These are phyloP conservation scores for Pascua guehoae DNA, from an alignment of 1,284 basidiomycete genomes.

Conservation along the genomic window DNA sequence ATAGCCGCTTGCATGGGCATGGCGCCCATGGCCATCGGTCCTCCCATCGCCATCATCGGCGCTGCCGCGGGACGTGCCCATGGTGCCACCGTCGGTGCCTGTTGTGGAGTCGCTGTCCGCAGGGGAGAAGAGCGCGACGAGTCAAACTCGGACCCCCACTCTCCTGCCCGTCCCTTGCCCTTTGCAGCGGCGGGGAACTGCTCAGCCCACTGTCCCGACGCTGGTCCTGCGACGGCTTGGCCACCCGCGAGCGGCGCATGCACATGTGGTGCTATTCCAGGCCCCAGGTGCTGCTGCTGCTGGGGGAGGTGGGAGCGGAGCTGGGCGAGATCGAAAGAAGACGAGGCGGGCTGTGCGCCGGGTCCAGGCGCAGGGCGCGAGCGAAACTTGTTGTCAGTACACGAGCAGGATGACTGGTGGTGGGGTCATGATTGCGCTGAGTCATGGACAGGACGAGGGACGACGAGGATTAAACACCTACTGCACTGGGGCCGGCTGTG, in stretches of 20 bases:
- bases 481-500: slow-evolving; percentile 13
- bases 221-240: background rate
- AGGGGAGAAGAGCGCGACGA: slow-evolving; percentile 3
- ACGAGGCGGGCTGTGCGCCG: slow-evolving; percentile 1
- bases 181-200: slow-evolving; percentile 13
- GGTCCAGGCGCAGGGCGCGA: slow-evolving; percentile 5
- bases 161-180: slow-evolving; percentile 16
- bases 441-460: background rate
- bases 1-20: background rate
- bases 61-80: slow-evolving; percentile 9
- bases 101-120: background rate
- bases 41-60: background rate
- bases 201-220: slow-evolving; percentile 21
- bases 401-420: background rate
- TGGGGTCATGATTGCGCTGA: background rate
- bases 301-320: slow-evolving; percentile 35
- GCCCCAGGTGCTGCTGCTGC: background rate
- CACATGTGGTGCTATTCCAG: background rate
- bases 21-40: background rate
- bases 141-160: slow-evolving; percentile 25
- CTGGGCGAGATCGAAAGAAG: slow-evolving; percentile 38
- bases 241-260: background rate
- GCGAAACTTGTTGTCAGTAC: slow-evolving; percentile 11
- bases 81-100: slow-evolving; percentile 13
- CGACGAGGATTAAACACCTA: background rate